A percentile compares a stretch with the other conserved stretches of the same genome.
phyloP scores from a whole-genome alignment of 1,139 yeast species.

The Candida sojae region DNA sequence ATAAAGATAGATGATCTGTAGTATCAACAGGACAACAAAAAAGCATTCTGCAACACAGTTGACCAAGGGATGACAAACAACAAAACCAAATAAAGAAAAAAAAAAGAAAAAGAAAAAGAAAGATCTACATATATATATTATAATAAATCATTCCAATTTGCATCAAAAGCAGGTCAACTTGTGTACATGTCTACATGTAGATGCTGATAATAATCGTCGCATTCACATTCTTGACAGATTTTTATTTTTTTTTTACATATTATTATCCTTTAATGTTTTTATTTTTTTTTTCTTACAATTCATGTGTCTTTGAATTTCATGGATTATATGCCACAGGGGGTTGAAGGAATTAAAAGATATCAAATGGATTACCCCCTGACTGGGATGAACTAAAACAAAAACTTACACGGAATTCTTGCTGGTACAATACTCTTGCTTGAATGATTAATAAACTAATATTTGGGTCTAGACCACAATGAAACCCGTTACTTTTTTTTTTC shows the following conservation, averaged over 20 bases:
- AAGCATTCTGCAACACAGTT: neutral
- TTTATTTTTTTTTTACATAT: neutral
- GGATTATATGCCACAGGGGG: neutral
- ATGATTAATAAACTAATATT: neutral
- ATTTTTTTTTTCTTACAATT: no score
- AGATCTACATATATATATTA: neutral
- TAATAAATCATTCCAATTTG: neutral
- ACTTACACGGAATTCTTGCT: neutral
- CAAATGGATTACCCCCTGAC: no score
- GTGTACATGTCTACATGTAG: no score
- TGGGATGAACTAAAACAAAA: neutral
- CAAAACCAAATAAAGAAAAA: no score
- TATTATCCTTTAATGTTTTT: no score
- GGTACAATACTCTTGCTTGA: neutral
- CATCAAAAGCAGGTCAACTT: neutral
- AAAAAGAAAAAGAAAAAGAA: neutral
- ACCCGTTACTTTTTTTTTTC: neutral
- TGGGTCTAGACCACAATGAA: neutral
- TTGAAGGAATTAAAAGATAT: no score
- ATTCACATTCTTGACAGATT: slow-evolving; percentile 2
- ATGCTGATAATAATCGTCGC: neutral
- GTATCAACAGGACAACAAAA: neutral
- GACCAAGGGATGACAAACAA: no score
- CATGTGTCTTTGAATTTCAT: neutral
- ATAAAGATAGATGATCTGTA: neutral